Evolutionary conservation across 179 eudicot genomes (phyloP).

Genomic region (Beta macrorhiza): DNA sequence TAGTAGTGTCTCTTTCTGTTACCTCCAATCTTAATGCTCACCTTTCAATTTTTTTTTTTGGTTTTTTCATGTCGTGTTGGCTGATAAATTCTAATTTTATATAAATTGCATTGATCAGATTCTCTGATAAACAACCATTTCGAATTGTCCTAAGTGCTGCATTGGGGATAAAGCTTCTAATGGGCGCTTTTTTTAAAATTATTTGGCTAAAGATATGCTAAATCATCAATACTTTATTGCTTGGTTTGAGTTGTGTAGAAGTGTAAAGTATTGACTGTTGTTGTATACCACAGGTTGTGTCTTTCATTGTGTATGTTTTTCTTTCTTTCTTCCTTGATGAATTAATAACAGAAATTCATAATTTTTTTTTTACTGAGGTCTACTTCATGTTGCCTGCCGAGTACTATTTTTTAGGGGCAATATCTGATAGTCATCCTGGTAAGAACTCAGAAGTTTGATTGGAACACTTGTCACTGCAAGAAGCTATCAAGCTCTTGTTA

Average conservation of each 20-base stretch:
- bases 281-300: not conserved
- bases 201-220: too few species aligned
- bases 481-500: not conserved
- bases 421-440: not conserved
- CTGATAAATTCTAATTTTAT: not conserved
- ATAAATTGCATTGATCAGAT: not conserved
- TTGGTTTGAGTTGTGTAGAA: not conserved
- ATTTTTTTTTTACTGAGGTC: not conserved
- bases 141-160: not conserved
- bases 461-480: not conserved
- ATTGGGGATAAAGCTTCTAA: not conserved
- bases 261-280: not conserved
- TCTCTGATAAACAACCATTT: not conserved
- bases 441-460: not conserved
- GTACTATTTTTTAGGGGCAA: not conserved
- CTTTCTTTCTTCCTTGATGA: not conserved
- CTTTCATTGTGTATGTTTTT: not conserved
- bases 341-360: not conserved
- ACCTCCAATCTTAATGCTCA: not conserved
- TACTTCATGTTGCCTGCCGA: not conserved
- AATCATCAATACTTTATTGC: too few species aligned
- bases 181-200: too few species aligned
- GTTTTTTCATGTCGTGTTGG: conserved; percentile 5
- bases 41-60: not conserved
- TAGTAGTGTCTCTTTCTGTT: not conserved